A percentile compares a stretch with the other conserved stretches of the same genome.
phyloP scores from a whole-genome alignment of 495 filamentous ascomycete genomes.

The Penicillium cataractarum region DNA sequence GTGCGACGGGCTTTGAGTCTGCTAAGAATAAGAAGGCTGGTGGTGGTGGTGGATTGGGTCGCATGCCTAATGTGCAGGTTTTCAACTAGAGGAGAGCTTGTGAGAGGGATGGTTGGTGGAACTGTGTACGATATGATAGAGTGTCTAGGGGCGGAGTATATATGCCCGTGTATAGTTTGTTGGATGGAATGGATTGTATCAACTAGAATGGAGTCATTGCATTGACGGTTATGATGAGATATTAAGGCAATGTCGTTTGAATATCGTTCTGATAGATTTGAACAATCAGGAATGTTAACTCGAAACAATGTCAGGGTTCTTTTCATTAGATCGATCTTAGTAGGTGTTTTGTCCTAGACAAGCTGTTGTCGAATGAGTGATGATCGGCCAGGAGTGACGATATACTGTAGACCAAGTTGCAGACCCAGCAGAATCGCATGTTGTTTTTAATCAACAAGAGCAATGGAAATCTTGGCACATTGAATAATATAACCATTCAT shows the following conservation, averaged over 20 bases:
- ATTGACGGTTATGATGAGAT: neutral
- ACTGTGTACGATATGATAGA: conserved; percentile 4
- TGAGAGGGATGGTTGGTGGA: neutral
- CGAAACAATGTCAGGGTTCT: neutral
- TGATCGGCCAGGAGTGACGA: neutral
- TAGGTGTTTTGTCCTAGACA: neutral
- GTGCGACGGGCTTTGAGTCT: conserved; percentile 55
- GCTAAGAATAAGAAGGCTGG: conserved; percentile 50
- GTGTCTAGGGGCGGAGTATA: neutral
- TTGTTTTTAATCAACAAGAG: neutral
- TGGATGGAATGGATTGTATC: neutral
- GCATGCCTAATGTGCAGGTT: conserved; percentile 58
- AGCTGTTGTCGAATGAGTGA: neutral
- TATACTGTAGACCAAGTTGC: neutral
- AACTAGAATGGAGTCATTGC: neutral
- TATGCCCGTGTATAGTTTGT: conserved; percentile 1
- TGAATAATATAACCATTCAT: neutral
- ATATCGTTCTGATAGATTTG: neutral
- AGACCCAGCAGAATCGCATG: neutral
- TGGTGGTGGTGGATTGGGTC: conserved; percentile 51
- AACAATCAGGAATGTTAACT: neutral
- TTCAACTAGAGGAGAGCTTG: conserved; percentile 36
- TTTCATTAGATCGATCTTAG: neutral
- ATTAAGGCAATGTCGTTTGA: too few species aligned
- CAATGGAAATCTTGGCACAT: neutral